These are phyloP conservation scores for Penicillium paradoxum DNA, from an alignment of 495 filamentous ascomycete genomes.

Conservation along the genomic window DNA sequence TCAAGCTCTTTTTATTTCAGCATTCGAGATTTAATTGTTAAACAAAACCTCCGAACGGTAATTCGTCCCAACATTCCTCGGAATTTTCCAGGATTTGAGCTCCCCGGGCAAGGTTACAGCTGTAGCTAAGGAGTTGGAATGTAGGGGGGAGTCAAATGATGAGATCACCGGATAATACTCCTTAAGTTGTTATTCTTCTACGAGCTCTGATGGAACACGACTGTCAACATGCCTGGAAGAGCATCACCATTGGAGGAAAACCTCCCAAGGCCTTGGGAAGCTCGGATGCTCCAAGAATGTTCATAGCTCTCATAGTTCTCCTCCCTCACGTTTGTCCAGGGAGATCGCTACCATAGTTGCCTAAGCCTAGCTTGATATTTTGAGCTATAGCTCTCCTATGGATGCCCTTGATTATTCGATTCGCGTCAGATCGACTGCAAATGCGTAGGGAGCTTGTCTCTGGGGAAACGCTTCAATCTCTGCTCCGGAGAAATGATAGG, in stretches of 20 bases:
- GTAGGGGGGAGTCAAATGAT: slow-evolving; percentile 15
- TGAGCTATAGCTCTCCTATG: not conserved
- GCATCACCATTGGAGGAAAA: slow-evolving; percentile 2
- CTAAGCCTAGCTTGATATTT: not conserved
- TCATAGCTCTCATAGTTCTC: slow-evolving; percentile 6
- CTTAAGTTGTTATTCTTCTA: not conserved
- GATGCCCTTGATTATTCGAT: slow-evolving; percentile 5
- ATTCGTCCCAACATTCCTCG: slow-evolving; percentile 15
- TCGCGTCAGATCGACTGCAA: slow-evolving; percentile 1
- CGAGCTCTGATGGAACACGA: not conserved
- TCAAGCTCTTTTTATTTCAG: slow-evolving; percentile 10
- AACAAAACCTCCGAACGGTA: slow-evolving; percentile 12
- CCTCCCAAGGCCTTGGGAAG: not conserved
- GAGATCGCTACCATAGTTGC: slow-evolving; percentile 7
- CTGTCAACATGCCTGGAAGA: slow-evolving; percentile 5
- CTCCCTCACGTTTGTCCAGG: slow-evolving; percentile 3
- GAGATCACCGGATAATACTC: slow-evolving; percentile 11
- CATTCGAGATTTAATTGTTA: slow-evolving; percentile 1
- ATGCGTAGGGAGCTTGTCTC: not conserved
- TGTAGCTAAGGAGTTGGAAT: slow-evolving; percentile 13
- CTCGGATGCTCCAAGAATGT: slow-evolving; percentile 4
- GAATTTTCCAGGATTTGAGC: slow-evolving; percentile 9
- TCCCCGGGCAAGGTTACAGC: slow-evolving; percentile 12
- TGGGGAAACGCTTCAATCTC: slow-evolving; percentile 1
- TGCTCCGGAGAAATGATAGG: not conserved